Evolutionary conservation across 1,284 basidiomycete species (phyloP), one percentile per base, ranked within the genome.

Genomic region (Ceratobasidium sp.): DNA sequence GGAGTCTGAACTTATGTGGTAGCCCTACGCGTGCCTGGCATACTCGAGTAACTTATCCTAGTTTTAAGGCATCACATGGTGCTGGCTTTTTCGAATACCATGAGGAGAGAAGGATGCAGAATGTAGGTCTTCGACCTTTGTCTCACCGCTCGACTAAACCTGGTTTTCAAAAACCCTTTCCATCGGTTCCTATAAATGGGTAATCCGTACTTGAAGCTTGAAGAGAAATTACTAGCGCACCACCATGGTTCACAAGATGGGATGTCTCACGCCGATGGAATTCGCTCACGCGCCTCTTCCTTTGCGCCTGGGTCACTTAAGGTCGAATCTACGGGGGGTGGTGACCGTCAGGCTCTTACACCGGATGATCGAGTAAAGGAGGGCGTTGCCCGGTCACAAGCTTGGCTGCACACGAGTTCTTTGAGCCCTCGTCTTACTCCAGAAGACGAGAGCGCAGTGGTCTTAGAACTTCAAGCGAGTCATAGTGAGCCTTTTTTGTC

Each of bases 41-140:
- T 39, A 39, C 11, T 39, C 8, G 58, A 49, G 11, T 61, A 31
- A 61, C 22, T 22, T 37, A 27, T 46, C 37, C 19, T 71, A 41
- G 39, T 51, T 69, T 27, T 39, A 71, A 71, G 68, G 56, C 56
- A 41, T 71, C 68, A 6, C 68, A 71, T 49, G 68, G 68, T n/a
- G 68, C 68, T 79, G 90, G 89, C 0, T 93, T 89, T 81, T 93
- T 91, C 80, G 89, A 89, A 3, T 93, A 93, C 80, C 85, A 84
- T 31, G 91, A 93, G 77, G 92, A 93, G 82, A 91, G 89, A 79
- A 88, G 83, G 54, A 84, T 90, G 54, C 87, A 89, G 78, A 91
- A 91, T 77, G 92, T 92, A 83, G 78, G 88, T 31, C 14, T 22
- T 22, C 4, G 11, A 14, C 11, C 58, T n/a, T 61, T n/a, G 49